Conservation (phyloP, 2,329 filamentous ascomycete genomes). For the Alternaria metachromatica region DNA sequence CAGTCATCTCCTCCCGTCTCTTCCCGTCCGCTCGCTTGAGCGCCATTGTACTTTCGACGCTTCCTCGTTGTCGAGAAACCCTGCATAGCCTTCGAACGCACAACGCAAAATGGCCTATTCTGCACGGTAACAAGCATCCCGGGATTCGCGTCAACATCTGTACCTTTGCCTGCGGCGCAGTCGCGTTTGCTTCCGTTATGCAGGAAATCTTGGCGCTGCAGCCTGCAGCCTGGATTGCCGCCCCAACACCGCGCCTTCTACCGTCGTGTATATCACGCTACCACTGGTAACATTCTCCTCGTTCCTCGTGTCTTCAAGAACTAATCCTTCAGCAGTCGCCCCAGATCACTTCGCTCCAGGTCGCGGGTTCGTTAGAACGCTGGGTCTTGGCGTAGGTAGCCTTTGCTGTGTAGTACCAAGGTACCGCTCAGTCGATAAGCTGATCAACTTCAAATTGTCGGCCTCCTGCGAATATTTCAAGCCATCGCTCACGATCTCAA, state of each 20-base stretch:
- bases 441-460: not conserved
- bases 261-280: not conserved
- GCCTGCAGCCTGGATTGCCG: not conserved
- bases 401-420: not conserved
- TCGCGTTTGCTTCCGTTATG: not conserved
- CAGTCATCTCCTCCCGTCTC: not conserved
- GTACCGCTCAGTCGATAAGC: not conserved
- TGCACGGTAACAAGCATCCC: not conserved
- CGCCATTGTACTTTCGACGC: not conserved
- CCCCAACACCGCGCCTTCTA: not conserved
- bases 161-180: not conserved
- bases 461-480: not conserved
- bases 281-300: not conserved
- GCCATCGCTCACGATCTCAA: not conserved
- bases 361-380: not conserved
- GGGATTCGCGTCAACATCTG: not conserved
- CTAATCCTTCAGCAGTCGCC: not conserved
- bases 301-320: not conserved
- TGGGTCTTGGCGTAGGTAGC: not conserved
- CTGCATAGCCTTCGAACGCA: not conserved
- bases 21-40: not conserved
- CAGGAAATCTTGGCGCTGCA: conserved; percentile 5
- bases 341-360: not conserved
- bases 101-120: not conserved
- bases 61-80: not conserved